These are phyloP conservation scores for Trichoderma semiorbis DNA, from an alignment of 2,329 filamentous ascomycete species.

Conservation along the genomic window DNA sequence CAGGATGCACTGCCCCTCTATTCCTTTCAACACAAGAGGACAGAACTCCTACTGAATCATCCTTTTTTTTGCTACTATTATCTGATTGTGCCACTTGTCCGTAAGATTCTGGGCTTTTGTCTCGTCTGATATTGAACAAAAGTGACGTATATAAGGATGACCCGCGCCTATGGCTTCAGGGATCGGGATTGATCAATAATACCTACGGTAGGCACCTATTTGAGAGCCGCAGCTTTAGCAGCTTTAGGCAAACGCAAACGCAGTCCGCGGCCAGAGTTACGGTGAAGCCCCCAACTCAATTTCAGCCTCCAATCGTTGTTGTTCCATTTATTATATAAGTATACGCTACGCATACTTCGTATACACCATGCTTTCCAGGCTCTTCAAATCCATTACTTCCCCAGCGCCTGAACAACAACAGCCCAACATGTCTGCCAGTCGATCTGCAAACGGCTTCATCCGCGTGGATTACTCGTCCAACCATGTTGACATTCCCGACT, in stretches of 20 bases:
- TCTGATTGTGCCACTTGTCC: background rate
- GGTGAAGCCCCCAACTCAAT: background rate
- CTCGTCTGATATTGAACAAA: background rate
- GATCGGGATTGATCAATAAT: background rate
- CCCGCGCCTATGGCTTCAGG: background rate
- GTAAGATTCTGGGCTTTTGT: background rate
- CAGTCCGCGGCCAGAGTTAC: background rate
- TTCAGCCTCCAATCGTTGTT: background rate
- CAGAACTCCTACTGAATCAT: background rate
- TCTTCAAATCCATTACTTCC: background rate
- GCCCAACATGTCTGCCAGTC: background rate
- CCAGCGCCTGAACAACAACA: background rate
- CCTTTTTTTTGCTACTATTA: background rate
- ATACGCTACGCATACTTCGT: background rate
- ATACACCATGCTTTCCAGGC: background rate
- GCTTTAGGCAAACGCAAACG: background rate
- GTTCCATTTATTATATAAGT: background rate
- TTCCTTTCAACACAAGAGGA: background rate
- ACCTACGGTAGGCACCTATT: background rate
- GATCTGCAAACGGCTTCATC: background rate
- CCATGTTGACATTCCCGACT: conserved; percentile 32
- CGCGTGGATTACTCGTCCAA: conserved; percentile 15
- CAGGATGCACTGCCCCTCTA: background rate
- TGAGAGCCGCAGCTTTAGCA: background rate
- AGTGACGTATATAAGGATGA: background rate